These are phyloP conservation scores for Tetrapyrgos nigripes DNA, from an alignment of 1,284 basidiomycete species.

Conservation along the genomic window DNA sequence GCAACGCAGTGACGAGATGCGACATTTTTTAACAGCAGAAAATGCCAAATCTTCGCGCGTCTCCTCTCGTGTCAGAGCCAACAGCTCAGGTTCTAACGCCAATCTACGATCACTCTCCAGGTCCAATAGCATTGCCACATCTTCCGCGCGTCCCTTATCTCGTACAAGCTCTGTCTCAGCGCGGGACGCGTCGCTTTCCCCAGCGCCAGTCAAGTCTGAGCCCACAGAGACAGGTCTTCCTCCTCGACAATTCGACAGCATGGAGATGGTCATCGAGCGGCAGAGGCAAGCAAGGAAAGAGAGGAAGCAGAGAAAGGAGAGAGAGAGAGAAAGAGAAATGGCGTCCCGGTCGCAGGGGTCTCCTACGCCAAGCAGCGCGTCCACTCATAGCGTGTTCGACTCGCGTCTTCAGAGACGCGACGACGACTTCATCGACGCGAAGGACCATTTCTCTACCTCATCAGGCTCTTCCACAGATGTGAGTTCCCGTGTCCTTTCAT, in stretches of 20 bases:
- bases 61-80: conserved; percentile 42
- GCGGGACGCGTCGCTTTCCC: conserved; percentile 51
- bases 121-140: conserved; percentile 39
- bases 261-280: conserved; percentile 76
- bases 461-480: conserved; percentile 33
- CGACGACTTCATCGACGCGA: conserved; percentile 38
- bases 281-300: conserved; percentile 63
- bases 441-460: conserved; percentile 12
- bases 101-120: conserved; percentile 43
- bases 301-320: conserved; percentile 51
- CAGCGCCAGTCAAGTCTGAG: conserved; percentile 69
- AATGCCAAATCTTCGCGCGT: conserved; percentile 49
- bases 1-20: conserved; percentile 74
- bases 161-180: conserved; percentile 58
- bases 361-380: conserved; percentile 55
- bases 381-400: conserved; percentile 46
- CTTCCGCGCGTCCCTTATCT: conserved; percentile 47
- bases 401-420: conserved; percentile 64
- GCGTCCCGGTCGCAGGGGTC: conserved; percentile 46
- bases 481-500: conserved; percentile 34
- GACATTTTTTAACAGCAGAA: conserved; percentile 69
- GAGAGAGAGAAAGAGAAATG: conserved; percentile 50
- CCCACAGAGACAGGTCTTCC: conserved; percentile 53
- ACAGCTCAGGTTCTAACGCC: conserved; percentile 41
- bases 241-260: conserved; percentile 66